phyloP scores from a whole-genome alignment of 495 filamentous ascomycete species.

The Hypoxylon subgilvum region DNA sequence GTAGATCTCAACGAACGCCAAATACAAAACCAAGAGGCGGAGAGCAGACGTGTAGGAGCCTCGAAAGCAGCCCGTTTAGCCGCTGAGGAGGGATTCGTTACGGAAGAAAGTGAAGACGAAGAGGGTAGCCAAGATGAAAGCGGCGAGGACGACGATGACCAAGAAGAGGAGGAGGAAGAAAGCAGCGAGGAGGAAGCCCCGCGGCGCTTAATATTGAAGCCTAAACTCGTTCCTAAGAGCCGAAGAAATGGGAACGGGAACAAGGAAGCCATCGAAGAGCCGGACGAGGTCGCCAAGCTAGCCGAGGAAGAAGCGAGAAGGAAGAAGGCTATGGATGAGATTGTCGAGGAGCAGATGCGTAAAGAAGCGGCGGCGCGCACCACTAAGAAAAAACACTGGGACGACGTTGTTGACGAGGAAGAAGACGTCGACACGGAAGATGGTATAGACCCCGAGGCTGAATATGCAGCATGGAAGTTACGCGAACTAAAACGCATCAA shows the following conservation, averaged over 20 bases:
- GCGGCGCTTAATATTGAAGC: constrained; percentile 75
- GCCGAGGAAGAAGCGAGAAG: constrained; percentile 61
- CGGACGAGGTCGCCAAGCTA: constrained; percentile 40
- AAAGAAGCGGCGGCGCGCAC: constrained; percentile 77
- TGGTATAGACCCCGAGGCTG: constrained; percentile 83
- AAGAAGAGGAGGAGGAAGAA: constrained; percentile 47
- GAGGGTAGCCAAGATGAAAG: constrained; percentile 45
- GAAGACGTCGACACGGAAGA: constrained; percentile 89
- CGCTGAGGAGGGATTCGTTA: constrained; percentile 78
- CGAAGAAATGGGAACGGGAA: constrained; percentile 58
- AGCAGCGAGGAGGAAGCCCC: constrained; percentile 78
- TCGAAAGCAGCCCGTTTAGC: constrained; percentile 54
- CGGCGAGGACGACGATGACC: constrained; percentile 45
- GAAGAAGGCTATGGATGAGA: constrained; percentile 70
- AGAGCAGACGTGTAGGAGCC: constrained; percentile 49
- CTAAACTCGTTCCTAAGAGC: constrained; percentile 89
- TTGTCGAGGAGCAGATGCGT: constrained; percentile 88
- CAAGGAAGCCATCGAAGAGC: constrained; percentile 29
- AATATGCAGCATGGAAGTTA: constrained; percentile 91
- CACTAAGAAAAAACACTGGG: constrained; percentile 81
- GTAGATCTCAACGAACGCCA: constrained; percentile 67
- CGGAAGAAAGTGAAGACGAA: constrained; percentile 60
- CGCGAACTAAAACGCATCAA: constrained; percentile 87
- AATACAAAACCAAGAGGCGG: constrained; percentile 43
- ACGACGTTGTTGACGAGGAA: constrained; percentile 77